Conservation (phyloP, 768 basidiomycete genomes). For the Lactarius akahatsu region DNA sequence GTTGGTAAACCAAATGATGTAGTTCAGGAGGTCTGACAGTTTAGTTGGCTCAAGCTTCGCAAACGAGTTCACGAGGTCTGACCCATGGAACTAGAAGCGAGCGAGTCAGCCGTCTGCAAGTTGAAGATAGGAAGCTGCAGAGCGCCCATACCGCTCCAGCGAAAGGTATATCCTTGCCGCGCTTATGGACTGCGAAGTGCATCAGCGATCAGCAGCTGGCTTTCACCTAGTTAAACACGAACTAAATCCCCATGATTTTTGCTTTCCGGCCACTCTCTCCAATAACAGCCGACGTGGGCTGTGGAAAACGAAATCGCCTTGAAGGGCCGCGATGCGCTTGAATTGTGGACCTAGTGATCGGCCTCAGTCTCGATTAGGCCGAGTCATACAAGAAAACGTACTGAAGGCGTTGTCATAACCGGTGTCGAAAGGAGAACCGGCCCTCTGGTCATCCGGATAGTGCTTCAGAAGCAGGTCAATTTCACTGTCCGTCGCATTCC, state of each 20-base stretch:
- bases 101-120: slow-evolving; percentile 5
- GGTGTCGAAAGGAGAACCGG: slow-evolving; percentile 27
- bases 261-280: slow-evolving; percentile 12
- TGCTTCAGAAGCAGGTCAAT: slow-evolving; percentile 29
- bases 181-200: slow-evolving; percentile 20
- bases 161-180: slow-evolving; percentile 18
- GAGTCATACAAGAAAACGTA: slow-evolving; percentile 13
- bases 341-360: slow-evolving; percentile 19
- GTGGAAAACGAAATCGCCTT: slow-evolving; percentile 29
- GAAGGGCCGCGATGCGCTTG: slow-evolving; percentile 26
- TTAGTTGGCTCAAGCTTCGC: not conserved
- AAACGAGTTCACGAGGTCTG: slow-evolving; percentile 22
- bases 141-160: slow-evolving; percentile 24
- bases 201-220: accelerated
- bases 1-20: slow-evolving; percentile 24
- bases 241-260: slow-evolving; percentile 27
- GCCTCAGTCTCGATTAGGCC: not conserved
- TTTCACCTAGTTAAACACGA: not conserved
- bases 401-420: slow-evolving; percentile 33
- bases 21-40: slow-evolving; percentile 16
- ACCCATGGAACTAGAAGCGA: not conserved
- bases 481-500: slow-evolving; percentile 26
- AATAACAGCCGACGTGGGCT: slow-evolving; percentile 26
- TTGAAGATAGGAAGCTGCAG: too few relatives aligned
- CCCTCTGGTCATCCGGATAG: slow-evolving; percentile 28